Evolutionary conservation across 257 asterid species (phyloP), one percentile per base, ranked within the genome.

Genomic region (Sherardia arvensis): DNA sequence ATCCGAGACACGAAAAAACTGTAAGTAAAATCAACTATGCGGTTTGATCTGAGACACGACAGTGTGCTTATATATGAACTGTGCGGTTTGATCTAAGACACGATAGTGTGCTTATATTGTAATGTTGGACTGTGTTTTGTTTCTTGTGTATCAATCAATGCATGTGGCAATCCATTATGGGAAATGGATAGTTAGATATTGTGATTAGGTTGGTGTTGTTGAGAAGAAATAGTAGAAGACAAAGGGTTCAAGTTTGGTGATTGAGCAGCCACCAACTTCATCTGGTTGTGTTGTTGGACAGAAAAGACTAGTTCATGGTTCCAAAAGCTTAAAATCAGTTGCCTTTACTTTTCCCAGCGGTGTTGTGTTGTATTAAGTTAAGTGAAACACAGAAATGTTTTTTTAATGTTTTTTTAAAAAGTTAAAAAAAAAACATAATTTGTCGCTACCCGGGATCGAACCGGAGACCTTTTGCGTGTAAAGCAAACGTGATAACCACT

Each of bases 211-310:
- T 3, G 5, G 51, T 43, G n/a, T 43, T 43, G 51, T n/a, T 43
- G 51, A 14, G 51, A 43, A 43, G 51, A 43, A 43, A 43, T 15
- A 6, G n/a, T 43, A 43, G 51, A 43, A 20, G 51, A 43, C 51
- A 43, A 14, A 17, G 51, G 51, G 51, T 17, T 40, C 48, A 7
- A 65, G 66, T 59, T 68, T 59, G 72, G 72, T 60, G 53, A 7
- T 14, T 25, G 57, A 60, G 66, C 66, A 60, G 72, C 18, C 62
- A 68, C 72, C 72, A 32, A 59, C 63, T 59, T 53, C 28, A 53
- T 20, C 58, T 53, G 6, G 58, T 53, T 53, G 58, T 22, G 26
- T 21, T 18, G 56, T 53, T 20, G 58, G 51, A 43, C 51, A 43
- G 20, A 43, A 15, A 43, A 15, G 20, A 15, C 21, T 43, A 40